Base-by-base conservation (phyloP, 352 stramenopile genomes). In the Hyaloperonospora brassicae region DNA sequence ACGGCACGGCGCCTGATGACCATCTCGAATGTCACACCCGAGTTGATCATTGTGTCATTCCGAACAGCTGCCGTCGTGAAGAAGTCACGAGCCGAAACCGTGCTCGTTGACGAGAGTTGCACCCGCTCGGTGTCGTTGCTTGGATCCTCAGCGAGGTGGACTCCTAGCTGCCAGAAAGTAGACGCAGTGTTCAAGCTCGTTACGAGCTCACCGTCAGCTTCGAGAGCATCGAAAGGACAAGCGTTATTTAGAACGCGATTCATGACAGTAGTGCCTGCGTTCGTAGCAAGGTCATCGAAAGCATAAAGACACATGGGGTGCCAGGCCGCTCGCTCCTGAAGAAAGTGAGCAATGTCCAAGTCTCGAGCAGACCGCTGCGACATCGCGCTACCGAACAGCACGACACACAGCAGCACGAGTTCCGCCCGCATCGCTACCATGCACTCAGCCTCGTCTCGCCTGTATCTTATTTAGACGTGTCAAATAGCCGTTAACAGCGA, bases 11-110 rank as follows among this genome's bases (percentile, higher is more conserved):
- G 61, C 5, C 82, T 72, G 8, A 88, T 57, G 4, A 78, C 69
- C 52, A 89, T 68, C 49, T 93, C 83, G 45, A 93, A 88, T 9
- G 73, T 86, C 38, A 87, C 61, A 3, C 83, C 76, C 21, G 50
- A 41, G 3, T 8, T 34, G 17, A 5, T 30, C 7, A 40, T n/a
- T 0, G 39, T 57, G 11, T 50, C 41, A 25, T 60, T 66, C 23
- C 36, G 40, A 25, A 68, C 60, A 36, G 62, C 66, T 22, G 72
- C 68, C 45, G 46, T 56, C 1, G 51, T 61, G 50, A 76, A 87
- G 23, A 87, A 84, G 1, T 83, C 61, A n/a, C 67, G 65, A 1
- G 75, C 74, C 2, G 65, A 66, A 9, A 79, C 61, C 8, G 79
- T 61, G 21, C 75, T 68, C 4, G 59, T 70, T 1, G 79, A 87